Base-by-base conservation (phyloP, 176 grass and related monocot species). In the Ampelocalamus luodianensis region DNA sequence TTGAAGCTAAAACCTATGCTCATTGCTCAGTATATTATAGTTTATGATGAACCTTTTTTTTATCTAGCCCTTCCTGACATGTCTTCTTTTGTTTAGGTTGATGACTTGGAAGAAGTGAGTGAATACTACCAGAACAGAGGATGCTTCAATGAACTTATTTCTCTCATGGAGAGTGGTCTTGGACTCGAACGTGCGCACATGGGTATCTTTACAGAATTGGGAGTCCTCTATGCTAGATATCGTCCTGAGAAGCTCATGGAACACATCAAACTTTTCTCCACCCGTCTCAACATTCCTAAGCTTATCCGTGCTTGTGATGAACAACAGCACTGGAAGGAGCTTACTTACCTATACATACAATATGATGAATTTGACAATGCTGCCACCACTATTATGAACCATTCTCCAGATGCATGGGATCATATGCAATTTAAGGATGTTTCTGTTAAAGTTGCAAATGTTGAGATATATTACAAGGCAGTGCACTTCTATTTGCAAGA, bases 381-480 rank as follows among this genome's bases (percentile, higher is more conserved):
- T 86, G 96, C 93, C n/a, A 98, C 85, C 51, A 98, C 96, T 72
- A 95, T 98, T n/a, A 98, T 98, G 96, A 93, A 93, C 77, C 96
- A 98, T 85, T 98, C 96, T 62, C 96, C 93, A 74, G 96, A 98
- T 91, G 93, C 96, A 53, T 98, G 96, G 96, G 96, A 98, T 84
- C 96, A 98, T 89, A 95, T 95, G 96, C 93, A 98, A 64, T 98
- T 98, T 68, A 95, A 98, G 79, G 96, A 98, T 88, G 93, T 98
- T 38, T 68, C 74, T 61, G 93, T 95, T 77, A 98, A 98, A 89
- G 96, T 93, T 87, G 96, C 96, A 68, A 95, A 98, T 90, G 91
- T 93, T 49, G 96, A 98, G 79, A 74, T 98, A 65, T 98, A 93
- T 83, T 98, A 98, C 85, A 93, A 95, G 85, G 93, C 96, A 51